phyloP scores from a whole-genome alignment of 176 grass and related monocot species.

The Eleusine coracana region DNA sequence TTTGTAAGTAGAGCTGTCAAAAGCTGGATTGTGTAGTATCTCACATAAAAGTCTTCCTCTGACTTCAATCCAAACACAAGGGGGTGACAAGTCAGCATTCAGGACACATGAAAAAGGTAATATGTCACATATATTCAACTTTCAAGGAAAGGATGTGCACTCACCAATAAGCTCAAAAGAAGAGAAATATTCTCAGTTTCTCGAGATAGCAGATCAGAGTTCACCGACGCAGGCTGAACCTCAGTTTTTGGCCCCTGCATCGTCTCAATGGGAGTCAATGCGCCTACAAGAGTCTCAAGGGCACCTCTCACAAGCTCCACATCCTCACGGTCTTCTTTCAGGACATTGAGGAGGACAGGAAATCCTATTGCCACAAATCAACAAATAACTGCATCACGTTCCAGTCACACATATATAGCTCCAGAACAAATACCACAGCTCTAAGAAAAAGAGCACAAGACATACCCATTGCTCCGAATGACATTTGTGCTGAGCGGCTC shows the following conservation, averaged over 20 bases:
- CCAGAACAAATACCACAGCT: background rate
- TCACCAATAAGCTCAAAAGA: slow-evolving; percentile 90
- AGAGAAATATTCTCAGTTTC: slow-evolving; percentile 94
- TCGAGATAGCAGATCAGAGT: slow-evolving; percentile 91
- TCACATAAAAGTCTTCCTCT: slow-evolving; percentile 98
- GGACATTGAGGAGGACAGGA: slow-evolving; percentile 80
- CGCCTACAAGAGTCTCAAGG: slow-evolving; percentile 83
- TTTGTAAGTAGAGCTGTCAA: slow-evolving; percentile 92
- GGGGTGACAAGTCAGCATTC: slow-evolving; percentile 12
- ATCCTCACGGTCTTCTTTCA: slow-evolving; percentile 93
- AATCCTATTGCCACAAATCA: slow-evolving; percentile 46
- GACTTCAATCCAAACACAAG: slow-evolving; percentile 62
- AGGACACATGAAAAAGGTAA: slow-evolving; percentile 21
- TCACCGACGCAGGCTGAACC: slow-evolving; percentile 83
- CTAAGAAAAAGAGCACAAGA: background rate
- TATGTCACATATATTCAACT: background rate
- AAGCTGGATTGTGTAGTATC: slow-evolving; percentile 98
- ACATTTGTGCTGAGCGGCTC: slow-evolving; percentile 87
- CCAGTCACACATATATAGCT: background rate
- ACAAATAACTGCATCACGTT: background rate
- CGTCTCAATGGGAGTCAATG: slow-evolving; percentile 78
- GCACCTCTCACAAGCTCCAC: slow-evolving; percentile 91
- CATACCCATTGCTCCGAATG: slow-evolving; percentile 91
- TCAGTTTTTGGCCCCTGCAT: slow-evolving; percentile 68
- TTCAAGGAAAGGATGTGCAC: slow-evolving; percentile 24